Evolutionary conservation across 2,329 filamentous ascomycete genomes (phyloP), one percentile per base, ranked within the genome.

Genomic region (Ceratocystis albifundus): DNA sequence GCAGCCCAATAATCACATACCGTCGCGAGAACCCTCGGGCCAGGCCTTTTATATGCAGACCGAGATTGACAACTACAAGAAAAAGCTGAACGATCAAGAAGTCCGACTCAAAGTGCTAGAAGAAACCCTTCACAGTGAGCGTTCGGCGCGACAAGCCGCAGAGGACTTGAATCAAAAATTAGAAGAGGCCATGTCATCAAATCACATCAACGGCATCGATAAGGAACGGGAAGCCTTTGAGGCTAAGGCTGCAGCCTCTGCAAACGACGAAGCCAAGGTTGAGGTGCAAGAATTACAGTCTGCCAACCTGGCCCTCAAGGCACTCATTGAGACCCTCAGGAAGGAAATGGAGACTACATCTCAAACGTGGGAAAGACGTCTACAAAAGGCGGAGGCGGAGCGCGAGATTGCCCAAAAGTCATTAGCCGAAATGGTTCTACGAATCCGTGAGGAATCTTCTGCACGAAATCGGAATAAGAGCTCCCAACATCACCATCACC

Each of bases 31-130:
- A 65, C 82, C 84, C 68, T 84, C 78, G 67, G 72, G 80, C 71
- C 87, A 86, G 72, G 91, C 96, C 72, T 90, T 96, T 65, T 86
- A 89, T 20, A 80, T 99, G 15, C 90, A 91, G 5, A 91, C 96
- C 71, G 90, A 90, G 22, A 78, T 99, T 55, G 89, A 88, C 65
- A 85, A 84, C 67, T 89, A 92, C 8, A 95, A 90, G 77, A 88
- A 86, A 70, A 88, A 92, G 71, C 78, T 97, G 12, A 93, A 97
- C 69, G 72, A 71, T 8, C 74, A 68, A 28, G 69, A 69, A 15
- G 64, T 61, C 12, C 64, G 65, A 41, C 45, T 70, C 17, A 65
- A 65, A 22, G 69, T 89, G 69, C 76, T 96, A n/a, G 90, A 96
- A 74, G 82, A 84, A 67, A 80, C 89, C 76, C 79, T 97, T 55